phyloP scores from a whole-genome alignment of 2,329 filamentous ascomycete species.

The Triangularia verruculosa region DNA sequence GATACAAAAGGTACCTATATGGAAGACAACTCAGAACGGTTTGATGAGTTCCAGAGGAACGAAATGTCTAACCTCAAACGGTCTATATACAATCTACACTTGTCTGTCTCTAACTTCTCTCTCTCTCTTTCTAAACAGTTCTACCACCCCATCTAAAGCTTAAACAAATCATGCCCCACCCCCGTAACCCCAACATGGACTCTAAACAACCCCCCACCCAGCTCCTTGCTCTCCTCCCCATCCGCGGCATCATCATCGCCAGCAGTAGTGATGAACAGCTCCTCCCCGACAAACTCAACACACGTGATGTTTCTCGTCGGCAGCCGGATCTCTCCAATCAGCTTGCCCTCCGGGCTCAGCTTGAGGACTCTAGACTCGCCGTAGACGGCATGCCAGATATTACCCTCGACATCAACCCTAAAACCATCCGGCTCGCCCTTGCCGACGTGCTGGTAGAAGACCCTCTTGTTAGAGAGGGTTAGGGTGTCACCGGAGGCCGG shows the following conservation, averaged over 20 bases:
- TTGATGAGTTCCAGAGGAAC: no score
- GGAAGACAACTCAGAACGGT: no score
- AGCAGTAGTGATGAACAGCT: slow-evolving; percentile 77
- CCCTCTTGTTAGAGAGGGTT: slow-evolving; percentile 62
- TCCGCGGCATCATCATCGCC: slow-evolving; percentile 61
- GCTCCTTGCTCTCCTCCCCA: slow-evolving; percentile 61
- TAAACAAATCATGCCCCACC: slow-evolving; percentile 62
- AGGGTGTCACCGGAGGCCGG: slow-evolving; percentile 49
- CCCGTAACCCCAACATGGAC: slow-evolving; percentile 74
- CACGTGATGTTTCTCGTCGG: slow-evolving; percentile 81
- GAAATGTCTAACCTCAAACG: no score
- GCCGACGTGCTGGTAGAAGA: slow-evolving; percentile 69
- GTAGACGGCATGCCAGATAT: slow-evolving; percentile 85
- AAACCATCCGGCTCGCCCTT: slow-evolving; percentile 77
- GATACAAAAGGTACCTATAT: no score
- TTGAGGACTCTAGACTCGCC: slow-evolving; percentile 73
- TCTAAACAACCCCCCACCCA: slow-evolving; percentile 70
- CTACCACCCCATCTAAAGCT: slow-evolving; percentile 35
- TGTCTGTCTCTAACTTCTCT: background rate
- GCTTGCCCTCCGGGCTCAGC: slow-evolving; percentile 64
- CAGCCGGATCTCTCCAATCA: slow-evolving; percentile 71
- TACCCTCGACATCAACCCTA: slow-evolving; percentile 77
- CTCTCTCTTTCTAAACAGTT: background rate
- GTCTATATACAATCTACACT: no score
- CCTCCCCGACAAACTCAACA: slow-evolving; percentile 70